These are phyloP conservation scores for Fremontodendron californicum DNA, from an alignment of 345 rosid genomes.

Conservation along the genomic window DNA sequence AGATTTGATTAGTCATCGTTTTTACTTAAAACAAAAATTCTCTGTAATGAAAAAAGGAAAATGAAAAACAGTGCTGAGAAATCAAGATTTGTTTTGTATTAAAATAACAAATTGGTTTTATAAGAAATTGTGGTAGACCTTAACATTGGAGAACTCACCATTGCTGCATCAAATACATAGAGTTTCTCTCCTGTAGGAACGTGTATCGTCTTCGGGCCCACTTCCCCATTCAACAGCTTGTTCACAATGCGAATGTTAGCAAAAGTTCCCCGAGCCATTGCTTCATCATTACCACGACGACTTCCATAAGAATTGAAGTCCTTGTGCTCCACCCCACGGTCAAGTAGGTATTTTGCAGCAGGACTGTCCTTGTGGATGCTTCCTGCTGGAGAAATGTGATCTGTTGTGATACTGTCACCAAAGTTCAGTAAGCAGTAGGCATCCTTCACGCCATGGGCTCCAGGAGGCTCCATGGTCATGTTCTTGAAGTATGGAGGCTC, in stretches of 20 bases:
- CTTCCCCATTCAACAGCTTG: slow-evolving; percentile 94
- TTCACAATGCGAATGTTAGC: slow-evolving; percentile 97
- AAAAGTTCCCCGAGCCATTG: slow-evolving; percentile 97
- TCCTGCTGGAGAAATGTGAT: slow-evolving; percentile 98
- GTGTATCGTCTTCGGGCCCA: slow-evolving; percentile 88
- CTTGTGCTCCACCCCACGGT: slow-evolving; percentile 65
- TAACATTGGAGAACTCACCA: slow-evolving; percentile 39
- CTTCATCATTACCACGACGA: slow-evolving; percentile 98
- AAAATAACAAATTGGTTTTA: neutral
- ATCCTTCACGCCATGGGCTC: slow-evolving; percentile 87
- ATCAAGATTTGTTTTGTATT: neutral
- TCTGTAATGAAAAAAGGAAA: neutral
- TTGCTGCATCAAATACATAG: slow-evolving; percentile 85
- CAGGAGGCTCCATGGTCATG: slow-evolving; percentile 94
- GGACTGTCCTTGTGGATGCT: slow-evolving; percentile 97
- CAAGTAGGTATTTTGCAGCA: slow-evolving; percentile 79
- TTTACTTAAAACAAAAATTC: neutral
- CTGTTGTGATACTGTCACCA: slow-evolving; percentile 97
- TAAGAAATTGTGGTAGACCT: neutral
- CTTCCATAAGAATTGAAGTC: slow-evolving; percentile 99
- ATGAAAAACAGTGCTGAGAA: neutral
- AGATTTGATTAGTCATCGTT: neutral
- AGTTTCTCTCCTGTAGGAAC: slow-evolving; percentile 95
- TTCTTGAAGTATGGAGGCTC: slow-evolving; percentile 96
- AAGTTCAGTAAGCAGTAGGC: slow-evolving; percentile 92